A percentile compares a stretch with the other conserved stretches of the same genome.
These are phyloP conservation scores for Diaporthe citri DNA, from an alignment of 2,329 filamentous ascomycete genomes.

Conservation along the genomic window DNA sequence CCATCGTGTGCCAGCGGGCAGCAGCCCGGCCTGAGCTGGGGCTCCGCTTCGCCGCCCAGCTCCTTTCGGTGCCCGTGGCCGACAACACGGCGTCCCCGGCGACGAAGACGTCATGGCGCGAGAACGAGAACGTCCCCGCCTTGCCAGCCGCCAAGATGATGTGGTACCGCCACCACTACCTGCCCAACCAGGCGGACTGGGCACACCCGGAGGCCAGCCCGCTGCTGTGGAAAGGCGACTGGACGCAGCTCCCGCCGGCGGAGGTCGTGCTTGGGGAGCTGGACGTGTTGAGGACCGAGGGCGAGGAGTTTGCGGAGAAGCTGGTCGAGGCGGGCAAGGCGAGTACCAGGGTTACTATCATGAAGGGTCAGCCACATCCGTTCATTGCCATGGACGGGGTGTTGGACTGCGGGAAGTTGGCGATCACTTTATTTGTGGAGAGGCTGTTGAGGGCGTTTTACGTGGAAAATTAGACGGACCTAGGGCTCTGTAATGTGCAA, in stretches of 20 bases:
- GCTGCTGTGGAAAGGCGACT: conserved; percentile 63
- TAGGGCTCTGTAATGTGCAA: too few relatives aligned
- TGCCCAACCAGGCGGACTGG: conserved; percentile 61
- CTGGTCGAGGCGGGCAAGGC: conserved; percentile 59
- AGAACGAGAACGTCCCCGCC: conserved; percentile 64
- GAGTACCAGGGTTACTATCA: conserved; percentile 59
- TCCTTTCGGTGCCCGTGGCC: conserved; percentile 69
- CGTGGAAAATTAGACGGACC: conserved; percentile 32
- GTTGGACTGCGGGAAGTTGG: conserved; percentile 61
- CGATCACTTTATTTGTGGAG: conserved; percentile 57
- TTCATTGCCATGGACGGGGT: conserved; percentile 70
- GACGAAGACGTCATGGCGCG: conserved; percentile 61
- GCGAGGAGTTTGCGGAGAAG: conserved; percentile 63
- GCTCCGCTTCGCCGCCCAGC: conserved; percentile 57
- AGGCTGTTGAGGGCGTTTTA: conserved; percentile 38
- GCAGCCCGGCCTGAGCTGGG: conserved; percentile 34
- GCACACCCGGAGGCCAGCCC: conserved; percentile 66
- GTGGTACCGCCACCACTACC: conserved; percentile 71
- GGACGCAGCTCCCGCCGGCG: conserved; percentile 62
- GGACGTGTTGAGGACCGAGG: conserved; percentile 68
- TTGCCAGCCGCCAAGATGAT: conserved; percentile 69
- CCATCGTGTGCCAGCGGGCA: conserved; percentile 44
- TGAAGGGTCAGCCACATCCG: conserved; percentile 69
- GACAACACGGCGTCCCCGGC: conserved; percentile 66
- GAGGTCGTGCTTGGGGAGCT: conserved; percentile 67